Percentiles rank a stretch among this genome's conserved stretches.
phyloP scores from a whole-genome alignment of 1,139 yeast species.

The Candida sanyaensis region DNA sequence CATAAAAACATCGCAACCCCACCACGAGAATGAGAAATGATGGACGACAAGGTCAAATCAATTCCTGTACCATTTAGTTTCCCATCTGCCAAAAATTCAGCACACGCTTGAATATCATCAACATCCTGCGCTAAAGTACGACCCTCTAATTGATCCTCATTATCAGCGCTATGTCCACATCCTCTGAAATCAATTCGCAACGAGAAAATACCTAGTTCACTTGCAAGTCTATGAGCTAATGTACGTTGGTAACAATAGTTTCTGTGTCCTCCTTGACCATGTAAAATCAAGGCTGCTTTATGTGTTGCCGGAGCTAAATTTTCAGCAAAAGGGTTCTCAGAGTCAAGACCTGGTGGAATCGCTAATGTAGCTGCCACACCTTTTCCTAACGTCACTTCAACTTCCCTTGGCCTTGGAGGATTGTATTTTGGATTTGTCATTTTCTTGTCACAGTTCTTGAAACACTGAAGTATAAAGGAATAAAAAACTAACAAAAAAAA shows the following conservation, averaged over 20 bases:
- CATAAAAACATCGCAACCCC: conserved; percentile 75
- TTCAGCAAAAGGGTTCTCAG: conserved; percentile 23
- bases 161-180: conserved; percentile 75
- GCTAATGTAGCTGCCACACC: conserved; percentile 44
- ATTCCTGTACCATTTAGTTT: conserved; percentile 38
- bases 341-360: conserved; percentile 35
- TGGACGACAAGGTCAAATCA: conserved; percentile 50
- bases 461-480: neutral
- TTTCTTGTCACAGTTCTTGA: conserved; percentile 2
- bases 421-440: conserved; percentile 8
- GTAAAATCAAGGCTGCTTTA: conserved; percentile 48
- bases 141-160: conserved; percentile 44
- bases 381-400: conserved; percentile 36
- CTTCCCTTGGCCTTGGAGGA: conserved; percentile 29
- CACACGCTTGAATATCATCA: conserved; percentile 62
- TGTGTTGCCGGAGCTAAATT: conserved; percentile 40
- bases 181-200: conserved; percentile 84
- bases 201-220: conserved; percentile 59
- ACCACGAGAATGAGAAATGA: conserved; percentile 82
- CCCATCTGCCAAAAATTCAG: conserved; percentile 42
- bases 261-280: conserved; percentile 86
- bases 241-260: conserved; percentile 72
- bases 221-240: conserved; percentile 63
- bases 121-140: conserved; percentile 64
- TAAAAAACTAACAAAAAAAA: neutral